These are phyloP conservation scores for Monosporascus sp. DNA, from an alignment of 2,329 filamentous ascomycete species.

Conservation along the genomic window DNA sequence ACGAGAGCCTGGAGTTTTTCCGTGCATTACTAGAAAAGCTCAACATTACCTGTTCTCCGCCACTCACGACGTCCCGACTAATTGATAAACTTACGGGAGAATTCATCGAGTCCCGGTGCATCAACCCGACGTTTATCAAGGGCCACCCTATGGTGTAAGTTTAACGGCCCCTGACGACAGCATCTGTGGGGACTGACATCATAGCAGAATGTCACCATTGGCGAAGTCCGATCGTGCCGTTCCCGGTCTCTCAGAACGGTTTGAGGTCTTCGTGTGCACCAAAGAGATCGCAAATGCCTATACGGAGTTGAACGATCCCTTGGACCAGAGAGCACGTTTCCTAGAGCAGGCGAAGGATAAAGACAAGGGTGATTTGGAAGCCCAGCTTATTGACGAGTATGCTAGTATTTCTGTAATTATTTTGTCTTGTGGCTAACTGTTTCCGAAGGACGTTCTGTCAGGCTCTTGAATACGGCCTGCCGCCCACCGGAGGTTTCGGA, in stretches of 20 bases:
- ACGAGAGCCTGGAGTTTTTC: conserved; percentile 85
- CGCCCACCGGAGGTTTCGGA: conserved; percentile 93
- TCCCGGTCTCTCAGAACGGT: conserved; percentile 87
- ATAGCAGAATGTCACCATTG: conserved; percentile 70
- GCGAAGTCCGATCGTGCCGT: conserved; percentile 88
- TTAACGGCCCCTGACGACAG: conserved; percentile 33
- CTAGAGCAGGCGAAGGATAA: conserved; percentile 96
- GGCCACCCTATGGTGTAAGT: conserved; percentile 56
- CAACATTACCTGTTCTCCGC: conserved; percentile 82
- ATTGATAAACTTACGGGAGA: conserved; percentile 92
- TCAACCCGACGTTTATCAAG: conserved; percentile 89
- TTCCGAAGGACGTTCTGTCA: conserved; percentile 68
- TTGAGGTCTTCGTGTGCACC: conserved; percentile 95
- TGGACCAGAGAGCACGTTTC: conserved; percentile 86
- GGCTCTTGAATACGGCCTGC: conserved; percentile 82
- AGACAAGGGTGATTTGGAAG: conserved; percentile 94
- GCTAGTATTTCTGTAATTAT: too few relatives aligned
- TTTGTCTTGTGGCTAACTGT: too few relatives aligned
- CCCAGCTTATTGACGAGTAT: conserved; percentile 81
- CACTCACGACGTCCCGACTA: conserved; percentile 91
- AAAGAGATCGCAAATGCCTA: conserved; percentile 91
- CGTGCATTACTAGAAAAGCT: conserved; percentile 59
- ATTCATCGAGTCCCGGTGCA: conserved; percentile 88
- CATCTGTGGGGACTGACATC: conserved; percentile 57
- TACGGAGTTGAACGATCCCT: conserved; percentile 95